phyloP scores from a whole-genome alignment of 1,284 basidiomycete species.

The Xerocomus amazonicus region DNA sequence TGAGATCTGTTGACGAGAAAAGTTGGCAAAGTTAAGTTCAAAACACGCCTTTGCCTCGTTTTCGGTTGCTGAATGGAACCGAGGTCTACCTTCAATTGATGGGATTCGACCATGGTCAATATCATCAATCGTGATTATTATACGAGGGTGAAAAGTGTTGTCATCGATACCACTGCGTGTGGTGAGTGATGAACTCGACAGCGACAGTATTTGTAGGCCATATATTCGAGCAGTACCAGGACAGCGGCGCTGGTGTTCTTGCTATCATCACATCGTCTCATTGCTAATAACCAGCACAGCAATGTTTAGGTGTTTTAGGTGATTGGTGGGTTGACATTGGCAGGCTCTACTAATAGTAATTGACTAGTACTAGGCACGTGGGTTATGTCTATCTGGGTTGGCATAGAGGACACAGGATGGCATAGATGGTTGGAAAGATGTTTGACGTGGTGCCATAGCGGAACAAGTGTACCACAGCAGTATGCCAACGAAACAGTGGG shows the following conservation, averaged over 20 bases:
- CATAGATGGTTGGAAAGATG: not conserved
- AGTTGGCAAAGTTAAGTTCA: slow-evolving; percentile 20
- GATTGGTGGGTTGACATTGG: not conserved
- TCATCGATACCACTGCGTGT: not conserved
- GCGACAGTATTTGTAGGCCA: too few species aligned
- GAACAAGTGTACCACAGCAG: slow-evolving; percentile 14
- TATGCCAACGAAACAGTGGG: slow-evolving; percentile 20
- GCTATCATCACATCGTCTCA: too few species aligned
- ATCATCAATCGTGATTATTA: too few species aligned
- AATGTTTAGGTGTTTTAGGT: not conserved
- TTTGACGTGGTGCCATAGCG: slow-evolving; percentile 11
- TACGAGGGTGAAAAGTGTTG: not conserved
- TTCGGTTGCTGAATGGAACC: slow-evolving; percentile 19
- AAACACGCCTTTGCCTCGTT: slow-evolving; percentile 24
- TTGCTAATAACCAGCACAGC: too few species aligned
- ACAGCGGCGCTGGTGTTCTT: too few species aligned
- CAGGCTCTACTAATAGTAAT: slow-evolving; percentile 3
- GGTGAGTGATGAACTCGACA: too few species aligned
- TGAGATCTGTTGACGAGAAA: not conserved
- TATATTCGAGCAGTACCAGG: too few species aligned
- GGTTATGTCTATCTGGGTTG: not conserved
- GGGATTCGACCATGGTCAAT: slow-evolving; percentile 1
- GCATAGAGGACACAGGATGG: slow-evolving; percentile 1
- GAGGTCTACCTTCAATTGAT: slow-evolving; percentile 6
- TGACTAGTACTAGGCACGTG: not conserved